Percentiles rank a stretch among this genome's conserved stretches.
phyloP scores from a whole-genome alignment of 75 land plant genomes.

The Pseudotsuga menziesii region DNA sequence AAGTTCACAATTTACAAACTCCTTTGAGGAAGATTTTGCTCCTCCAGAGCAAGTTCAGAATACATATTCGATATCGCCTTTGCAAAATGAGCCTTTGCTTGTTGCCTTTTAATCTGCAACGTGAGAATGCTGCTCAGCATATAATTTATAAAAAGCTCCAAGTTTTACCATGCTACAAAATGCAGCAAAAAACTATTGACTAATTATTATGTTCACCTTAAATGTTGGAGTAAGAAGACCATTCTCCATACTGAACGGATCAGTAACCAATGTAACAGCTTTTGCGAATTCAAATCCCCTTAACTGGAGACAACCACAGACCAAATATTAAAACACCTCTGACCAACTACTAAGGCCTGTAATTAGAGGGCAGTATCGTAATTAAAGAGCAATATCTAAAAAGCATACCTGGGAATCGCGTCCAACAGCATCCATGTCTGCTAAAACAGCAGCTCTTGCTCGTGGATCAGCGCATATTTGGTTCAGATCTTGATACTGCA shows the following conservation, averaged over 20 bases:
- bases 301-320: slow-evolving; percentile 41
- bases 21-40: too few relatives aligned
- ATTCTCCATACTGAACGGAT: slow-evolving; percentile 86
- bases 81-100: slow-evolving; percentile 76
- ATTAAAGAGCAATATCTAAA: slow-evolving; percentile 2
- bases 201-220: slow-evolving; percentile 41
- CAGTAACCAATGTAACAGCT: slow-evolving; percentile 71
- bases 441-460: slow-evolving; percentile 70
- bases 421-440: slow-evolving; percentile 88
- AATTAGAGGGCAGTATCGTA: background rate
- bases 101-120: slow-evolving; percentile 84
- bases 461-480: slow-evolving; percentile 68
- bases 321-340: background rate
- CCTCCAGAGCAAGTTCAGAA: slow-evolving; percentile 27
- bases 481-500: slow-evolving; percentile 63
- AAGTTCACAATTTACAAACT: too few relatives aligned
- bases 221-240: slow-evolving; percentile 93
- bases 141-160: background rate
- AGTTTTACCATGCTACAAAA: slow-evolving; percentile 7
- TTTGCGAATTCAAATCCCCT: slow-evolving; percentile 98
- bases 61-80: slow-evolving; percentile 78
- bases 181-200: background rate
- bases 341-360: background rate
- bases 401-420: slow-evolving; percentile 65
- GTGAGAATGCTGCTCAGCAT: slow-evolving; percentile 2